phyloP scores from a whole-genome alignment of 2,329 filamentous ascomycete genomes.

The Fusarium virguliforme region DNA sequence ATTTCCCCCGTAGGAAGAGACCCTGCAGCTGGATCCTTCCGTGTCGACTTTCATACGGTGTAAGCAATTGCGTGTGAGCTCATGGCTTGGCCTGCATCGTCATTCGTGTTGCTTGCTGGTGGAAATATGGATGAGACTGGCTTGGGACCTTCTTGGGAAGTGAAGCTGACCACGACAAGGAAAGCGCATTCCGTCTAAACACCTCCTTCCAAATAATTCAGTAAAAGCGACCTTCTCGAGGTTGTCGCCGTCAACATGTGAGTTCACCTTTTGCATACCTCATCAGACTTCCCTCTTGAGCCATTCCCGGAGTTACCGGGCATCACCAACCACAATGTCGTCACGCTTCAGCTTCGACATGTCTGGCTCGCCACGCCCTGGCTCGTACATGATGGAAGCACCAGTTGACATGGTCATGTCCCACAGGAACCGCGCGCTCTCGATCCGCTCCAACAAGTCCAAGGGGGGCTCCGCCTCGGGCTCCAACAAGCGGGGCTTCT shows the following conservation, averaged over 20 bases:
- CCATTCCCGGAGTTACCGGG: conserved; percentile 4
- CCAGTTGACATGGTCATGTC: conserved; percentile 49
- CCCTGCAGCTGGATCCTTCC: conserved; percentile 32
- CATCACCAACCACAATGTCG: conserved; percentile 49
- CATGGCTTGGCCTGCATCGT: conserved; percentile 7
- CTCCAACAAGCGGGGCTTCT: conserved; percentile 77
- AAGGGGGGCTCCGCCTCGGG: conserved; percentile 59
- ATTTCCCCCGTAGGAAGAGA: conserved; percentile 18
- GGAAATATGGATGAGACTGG: conserved; percentile 1
- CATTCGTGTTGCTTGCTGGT: conserved; percentile 4
- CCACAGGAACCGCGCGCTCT: conserved; percentile 81
- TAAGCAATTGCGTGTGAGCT: conserved; percentile 32
- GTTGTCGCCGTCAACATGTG: conserved; percentile 40
- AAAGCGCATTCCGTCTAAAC: conserved; percentile 33
- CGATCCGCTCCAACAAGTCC: conserved; percentile 77
- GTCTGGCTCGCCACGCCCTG: conserved; percentile 44
- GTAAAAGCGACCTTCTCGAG: conserved; percentile 8
- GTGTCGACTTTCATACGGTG: conserved; percentile 19
- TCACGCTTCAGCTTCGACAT: conserved; percentile 53
- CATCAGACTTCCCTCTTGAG: neutral
- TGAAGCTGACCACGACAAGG: conserved; percentile 37
- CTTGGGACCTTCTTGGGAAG: conserved; percentile 10
- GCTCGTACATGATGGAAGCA: conserved; percentile 40
- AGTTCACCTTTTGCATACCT: conserved; percentile 28
- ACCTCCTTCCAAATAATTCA: conserved; percentile 20